Evolutionary conservation across 2,329 filamentous ascomycete genomes (phyloP), one percentile per base, ranked within the genome.

Genomic region (Cordyceps militaris): DNA sequence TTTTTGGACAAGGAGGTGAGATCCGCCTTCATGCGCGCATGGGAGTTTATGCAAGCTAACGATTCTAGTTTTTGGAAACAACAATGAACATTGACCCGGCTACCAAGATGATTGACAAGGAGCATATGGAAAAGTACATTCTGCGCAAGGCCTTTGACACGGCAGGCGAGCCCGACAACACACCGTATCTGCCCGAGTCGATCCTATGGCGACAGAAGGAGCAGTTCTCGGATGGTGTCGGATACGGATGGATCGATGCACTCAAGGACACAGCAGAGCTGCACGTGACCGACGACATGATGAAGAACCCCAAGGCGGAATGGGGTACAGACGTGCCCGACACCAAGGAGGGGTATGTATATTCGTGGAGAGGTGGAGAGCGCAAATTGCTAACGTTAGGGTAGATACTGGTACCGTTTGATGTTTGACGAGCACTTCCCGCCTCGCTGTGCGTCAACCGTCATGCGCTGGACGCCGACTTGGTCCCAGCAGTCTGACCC

Each of bases 361-460:
- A 64, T 59, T 58, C 30, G 42, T 23, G 21, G 40, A 28, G 51
- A 34, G 55, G 9, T 52, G 57, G 21, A 14, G 24, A 4, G 11
- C 19, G 42, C n/a, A 23, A 8, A 11, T 13, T 58, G 58, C 69
- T 74, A 56, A 73, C 62, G 7, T 48, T 47, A 16, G 34, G 48
- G 49, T 64, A 88, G 85, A 48, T 95, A 96, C 81, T 99, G 94
- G 94, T 99, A 99, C 78, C 87, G 94, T 67, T 82, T 79, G 72
- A 97, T 99, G 93, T 99, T 97, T 71, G 94, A 99, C 73, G 93
- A 99, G 81, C 93, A 95, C 75, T 99, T 97, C 83, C 94, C 94
- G 48, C 82, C 86, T 58, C 87, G 87, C 69, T 97, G 93, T 71
- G 95, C 94, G 9, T 86, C 84, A 60, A 99, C 94, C 8, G 94